Base-by-base conservation (phyloP, 2,329 filamentous ascomycete genomes). In the Paecilomyces sp. region DNA sequence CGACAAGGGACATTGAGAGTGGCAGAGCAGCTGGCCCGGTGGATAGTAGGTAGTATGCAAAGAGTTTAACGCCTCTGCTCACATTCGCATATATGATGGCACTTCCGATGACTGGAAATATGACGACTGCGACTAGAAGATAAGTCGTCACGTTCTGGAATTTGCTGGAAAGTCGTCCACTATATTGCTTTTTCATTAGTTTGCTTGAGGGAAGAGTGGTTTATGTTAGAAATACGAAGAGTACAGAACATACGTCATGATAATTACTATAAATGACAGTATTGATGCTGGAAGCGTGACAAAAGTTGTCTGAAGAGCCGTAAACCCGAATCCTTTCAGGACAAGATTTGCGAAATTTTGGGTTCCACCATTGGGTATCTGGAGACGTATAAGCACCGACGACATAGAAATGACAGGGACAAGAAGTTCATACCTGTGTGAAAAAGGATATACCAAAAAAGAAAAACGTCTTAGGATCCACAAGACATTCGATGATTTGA, bases 361-460 rank as follows among this genome's bases (percentile, higher is more conserved):
- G 0, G 83, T 84, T 25, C 85, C 85, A 33, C 84, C 84, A 62
- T 87, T 88, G 50, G 85, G 84, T 25, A 87, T 85, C 69, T 84
- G 81, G 1, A 47, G 22, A 15, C 9, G n/a, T 18, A 47, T 22
- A 15, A 22, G 25, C 25, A 28, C 6, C 6, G 25, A 28, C 1
- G n/a, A 47, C 6, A 22, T 18, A 8, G 18, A 22, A 47, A 22
- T 7, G 18, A n/a, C 5, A 41, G n/a, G 18, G 9, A 47, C 18
- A 47, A 47, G 31, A 33, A 3, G 63, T 68, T 28, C 15, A 25
- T 24, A 31, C 51, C 41, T 68, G 64, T 0, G 78, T 81, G 2
- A 82, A 69, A 3, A 86, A 62, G 24, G 80, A 77, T 24, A 87
- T 78, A 1, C 73, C 74, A 60, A 84, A 78, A 54, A 87, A 77